Evolutionary conservation across 805 yeast species (phyloP), one percentile per base, ranked within the genome.

Genomic region (Scheffersomyces stipitis): DNA sequence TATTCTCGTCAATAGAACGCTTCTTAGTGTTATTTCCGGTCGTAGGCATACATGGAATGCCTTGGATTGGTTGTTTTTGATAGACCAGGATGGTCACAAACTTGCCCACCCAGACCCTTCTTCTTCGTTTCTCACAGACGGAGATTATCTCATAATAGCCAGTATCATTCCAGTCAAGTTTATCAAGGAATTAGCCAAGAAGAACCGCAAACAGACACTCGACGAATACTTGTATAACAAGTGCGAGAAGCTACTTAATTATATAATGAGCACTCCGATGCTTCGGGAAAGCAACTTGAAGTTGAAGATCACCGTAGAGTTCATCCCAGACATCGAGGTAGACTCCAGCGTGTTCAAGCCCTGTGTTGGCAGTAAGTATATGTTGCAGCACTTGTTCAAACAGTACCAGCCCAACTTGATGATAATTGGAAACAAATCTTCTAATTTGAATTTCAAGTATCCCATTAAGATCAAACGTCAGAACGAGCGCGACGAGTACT

Each of bases 41-140:
- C 53, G 73, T 38, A 57, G 54, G 31, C 75, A 69, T 46, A 56
- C 72, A n/a, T 69, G 74, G 75, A 66, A 64, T 40, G 45, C 69
- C 12, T 28, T 67, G 3, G 67, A 66, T 40, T 69, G 71, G 71
- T 48, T 69, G 31, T 49, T 64, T 26, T 38, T 48, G 22, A 52
- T 46, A 3, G 45, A 33, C 12, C 31, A 37, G 14, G 41, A 30
- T 26, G n/a, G n/a, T n/a, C n/a, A n/a, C n/a, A n/a, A n/a, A n/a
- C n/a, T n/a, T n/a, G n/a, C n/a, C n/a, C 15, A 32, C 8, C 30
- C 30, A 12, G 15, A 35, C 13, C 43, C 45, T 7, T 45, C 45
- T 3, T 13, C 14, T 4, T 27, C 46, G 10, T 64, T 67, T 35
- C 48, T 69, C 16, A 56, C 54, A 34, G 51, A 65, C 40, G 73